Evolutionary conservation across 2,329 filamentous ascomycete species (phyloP).

Genomic region (Amphichorda felina): DNA sequence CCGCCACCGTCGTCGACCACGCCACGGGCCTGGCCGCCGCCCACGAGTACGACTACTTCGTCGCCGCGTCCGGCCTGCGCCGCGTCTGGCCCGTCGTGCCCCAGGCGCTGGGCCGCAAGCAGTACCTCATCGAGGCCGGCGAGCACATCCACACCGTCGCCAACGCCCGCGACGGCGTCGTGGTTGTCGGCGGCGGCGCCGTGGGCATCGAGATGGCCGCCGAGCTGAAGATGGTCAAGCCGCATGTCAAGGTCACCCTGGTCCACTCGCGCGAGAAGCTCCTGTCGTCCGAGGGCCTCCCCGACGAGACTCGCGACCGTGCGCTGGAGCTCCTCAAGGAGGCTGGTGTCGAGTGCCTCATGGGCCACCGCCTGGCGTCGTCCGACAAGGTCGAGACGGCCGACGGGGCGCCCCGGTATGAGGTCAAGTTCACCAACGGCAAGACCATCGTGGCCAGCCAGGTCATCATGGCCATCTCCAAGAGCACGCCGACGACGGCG

Average conservation of each 20-base stretch:
- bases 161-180: constrained; percentile 43
- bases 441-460: constrained; percentile 47
- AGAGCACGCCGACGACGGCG: constrained; percentile 45
- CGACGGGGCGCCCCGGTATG: constrained; percentile 26
- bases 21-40: constrained; percentile 28
- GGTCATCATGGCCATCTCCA: constrained; percentile 59
- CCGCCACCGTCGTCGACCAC: constrained; percentile 40
- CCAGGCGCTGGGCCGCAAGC: constrained; percentile 46
- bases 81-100: constrained; percentile 64
- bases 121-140: constrained; percentile 50
- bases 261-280: constrained; percentile 61
- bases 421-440: constrained; percentile 49
- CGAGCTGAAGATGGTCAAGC: constrained; percentile 59
- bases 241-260: constrained; percentile 55
- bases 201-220: constrained; percentile 76
- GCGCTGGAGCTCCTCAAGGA: constrained; percentile 47
- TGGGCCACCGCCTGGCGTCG: constrained; percentile 44
- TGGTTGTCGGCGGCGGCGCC: constrained; percentile 66
- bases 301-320: constrained; percentile 55
- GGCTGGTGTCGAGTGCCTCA: constrained; percentile 51
- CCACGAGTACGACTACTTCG: constrained; percentile 60
- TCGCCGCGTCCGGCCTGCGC: constrained; percentile 58
- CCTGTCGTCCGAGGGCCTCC: constrained; percentile 61
- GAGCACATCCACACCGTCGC: constrained; percentile 45
- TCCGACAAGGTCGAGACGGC: constrained; percentile 31